A percentile compares a stretch with the other conserved stretches of the same genome.
phyloP scores from a whole-genome alignment of 2,329 filamentous ascomycete species.

The Colletotrichum sp. region DNA sequence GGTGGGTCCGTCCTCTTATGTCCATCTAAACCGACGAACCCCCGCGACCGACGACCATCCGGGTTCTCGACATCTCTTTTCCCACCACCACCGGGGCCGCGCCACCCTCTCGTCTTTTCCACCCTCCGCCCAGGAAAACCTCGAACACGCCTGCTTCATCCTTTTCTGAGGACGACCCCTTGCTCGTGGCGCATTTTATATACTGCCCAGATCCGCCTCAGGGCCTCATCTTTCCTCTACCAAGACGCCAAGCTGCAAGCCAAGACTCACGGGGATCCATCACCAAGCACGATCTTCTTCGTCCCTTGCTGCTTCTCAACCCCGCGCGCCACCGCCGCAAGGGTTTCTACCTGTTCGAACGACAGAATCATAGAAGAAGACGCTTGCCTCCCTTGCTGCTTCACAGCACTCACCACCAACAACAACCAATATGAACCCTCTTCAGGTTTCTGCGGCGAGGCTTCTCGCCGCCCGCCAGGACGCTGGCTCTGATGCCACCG shows the following conservation, averaged over 20 bases:
- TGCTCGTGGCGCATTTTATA: slow-evolving; percentile 13
- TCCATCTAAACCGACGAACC: background rate
- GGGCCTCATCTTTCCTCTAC: background rate
- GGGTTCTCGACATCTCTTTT: slow-evolving; percentile 5
- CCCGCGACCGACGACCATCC: slow-evolving; percentile 12
- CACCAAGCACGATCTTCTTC: background rate
- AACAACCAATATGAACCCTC: slow-evolving; percentile 9
- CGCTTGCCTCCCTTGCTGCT: background rate
- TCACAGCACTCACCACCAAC: background rate
- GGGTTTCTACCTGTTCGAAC: background rate
- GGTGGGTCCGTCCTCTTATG: slow-evolving; percentile 16
- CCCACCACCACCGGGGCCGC: background rate
- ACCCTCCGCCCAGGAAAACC: background rate
- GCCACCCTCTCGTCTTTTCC: background rate
- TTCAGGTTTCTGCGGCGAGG: slow-evolving; percentile 13
- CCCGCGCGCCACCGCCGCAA: background rate
- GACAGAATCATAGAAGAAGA: background rate
- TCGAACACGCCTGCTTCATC: background rate
- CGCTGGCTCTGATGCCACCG: slow-evolving; percentile 15
- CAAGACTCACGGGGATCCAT: slow-evolving; percentile 9
- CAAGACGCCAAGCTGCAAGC: slow-evolving; percentile 20
- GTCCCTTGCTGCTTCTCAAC: background rate
- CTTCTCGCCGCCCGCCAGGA: slow-evolving; percentile 17
- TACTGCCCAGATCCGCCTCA: background rate
- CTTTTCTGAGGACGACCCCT: background rate